phyloP scores from a whole-genome alignment of 1,139 yeast genomes.

The Pneumocystis jirovecii region DNA sequence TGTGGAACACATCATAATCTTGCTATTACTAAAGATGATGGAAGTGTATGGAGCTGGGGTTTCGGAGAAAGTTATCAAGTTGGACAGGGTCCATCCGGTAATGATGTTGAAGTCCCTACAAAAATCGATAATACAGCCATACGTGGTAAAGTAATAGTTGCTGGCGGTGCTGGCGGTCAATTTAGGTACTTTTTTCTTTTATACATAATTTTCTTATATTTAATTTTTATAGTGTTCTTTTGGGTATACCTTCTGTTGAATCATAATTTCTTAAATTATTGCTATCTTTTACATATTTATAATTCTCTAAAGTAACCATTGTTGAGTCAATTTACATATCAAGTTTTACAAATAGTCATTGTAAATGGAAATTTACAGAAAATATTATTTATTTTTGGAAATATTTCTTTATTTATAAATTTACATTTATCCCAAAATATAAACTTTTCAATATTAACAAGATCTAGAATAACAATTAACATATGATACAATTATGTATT shows the following conservation, averaged over 20 bases:
- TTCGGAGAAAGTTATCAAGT: constrained; percentile 93
- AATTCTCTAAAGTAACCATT: background rate
- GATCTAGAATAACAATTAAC: no score
- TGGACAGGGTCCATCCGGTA: constrained; percentile 86
- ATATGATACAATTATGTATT: no score
- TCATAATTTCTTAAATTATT: background rate
- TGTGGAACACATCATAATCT: constrained; percentile 87
- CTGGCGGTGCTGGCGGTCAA: constrained; percentile 89
- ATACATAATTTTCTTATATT: background rate
- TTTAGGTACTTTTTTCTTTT: constrained; percentile 33
- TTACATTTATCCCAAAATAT: background rate
- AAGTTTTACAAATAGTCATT: background rate
- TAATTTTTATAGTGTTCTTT: background rate
- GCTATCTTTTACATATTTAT: background rate
- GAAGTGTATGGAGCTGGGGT: constrained; percentile 90
- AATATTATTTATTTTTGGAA: background rate
- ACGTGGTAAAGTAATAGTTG: constrained; percentile 48
- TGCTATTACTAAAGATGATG: constrained; percentile 57
- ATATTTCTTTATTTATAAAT: background rate
- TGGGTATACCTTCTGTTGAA: background rate
- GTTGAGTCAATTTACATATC: background rate
- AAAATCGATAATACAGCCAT: constrained; percentile 89
- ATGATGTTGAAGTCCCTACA: constrained; percentile 74
- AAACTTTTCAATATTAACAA: background rate
- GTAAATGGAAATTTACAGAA: background rate